Evolutionary conservation across 768 basidiomycete species (phyloP), one percentile per base, ranked within the genome.

Genomic region (Pleurotus giganteus): DNA sequence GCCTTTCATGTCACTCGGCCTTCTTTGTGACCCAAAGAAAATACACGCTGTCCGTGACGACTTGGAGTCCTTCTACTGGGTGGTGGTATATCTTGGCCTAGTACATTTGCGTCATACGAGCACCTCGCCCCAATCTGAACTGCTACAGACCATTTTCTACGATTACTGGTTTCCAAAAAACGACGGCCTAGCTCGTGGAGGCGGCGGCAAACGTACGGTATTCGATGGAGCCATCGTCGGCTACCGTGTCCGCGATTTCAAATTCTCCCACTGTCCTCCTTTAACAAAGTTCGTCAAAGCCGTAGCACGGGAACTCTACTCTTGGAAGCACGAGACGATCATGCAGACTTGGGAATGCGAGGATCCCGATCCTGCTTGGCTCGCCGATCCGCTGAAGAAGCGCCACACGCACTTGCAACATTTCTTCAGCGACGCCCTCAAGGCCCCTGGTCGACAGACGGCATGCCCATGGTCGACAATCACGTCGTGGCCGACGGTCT

Each of bases 41-140:
- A 17, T 34, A 3, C 68, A 69, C 24, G 44, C 31, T 0, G 53
- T 69, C 21, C 53, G 59, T n/a, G 68, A 71, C 26, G 68, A 73
- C 36, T 39, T 72, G 4, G 67, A 72, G 52, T 71, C 71, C 0
- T 70, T 72, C 51, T 15, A 61, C 29, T 57, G 63, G 43, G 59
- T 67, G 17, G 32, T 64, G 24, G 29, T 59, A 6, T 65, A 61
- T 41, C 41, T 47, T 17, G 47, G 45, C 2, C 42, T 62, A 9
- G 54, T 55, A 13, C 62, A 58, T 36, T 19, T 56, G 19, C 28
- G 29, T 17, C 60, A 60, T 51, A 57, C 26, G 43, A 15, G 13
- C 43, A 17, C 23, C 43, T 26, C 19, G 17, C 12, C 23, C 15
- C 19, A 17, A 15, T 13, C 19, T 4, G 4, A 19, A 5, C 4